Conservation (phyloP, 345 rosid genomes). For the Lepidium sativum region DNA sequence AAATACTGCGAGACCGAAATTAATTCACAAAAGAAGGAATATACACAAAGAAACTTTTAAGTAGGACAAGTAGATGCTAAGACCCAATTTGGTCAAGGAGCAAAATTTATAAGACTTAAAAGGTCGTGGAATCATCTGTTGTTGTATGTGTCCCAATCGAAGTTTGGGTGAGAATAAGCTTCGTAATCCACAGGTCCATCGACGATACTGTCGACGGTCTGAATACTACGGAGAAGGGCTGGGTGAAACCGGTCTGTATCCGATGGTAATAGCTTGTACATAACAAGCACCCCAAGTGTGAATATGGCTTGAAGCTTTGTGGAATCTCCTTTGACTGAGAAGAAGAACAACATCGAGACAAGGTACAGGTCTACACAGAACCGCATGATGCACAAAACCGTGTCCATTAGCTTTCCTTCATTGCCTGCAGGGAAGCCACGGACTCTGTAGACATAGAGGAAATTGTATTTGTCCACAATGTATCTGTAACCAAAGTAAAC, state of each 20-base stretch:
- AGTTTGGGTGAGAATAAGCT: slow-evolving; percentile 77
- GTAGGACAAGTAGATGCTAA: not conserved
- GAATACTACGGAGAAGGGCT: slow-evolving; percentile 65
- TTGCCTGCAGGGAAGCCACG: slow-evolving; percentile 95
- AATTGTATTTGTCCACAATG: slow-evolving; percentile 93
- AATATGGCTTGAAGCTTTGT: slow-evolving; percentile 95
- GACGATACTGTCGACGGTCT: slow-evolving; percentile 63
- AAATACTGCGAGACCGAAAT: not conserved
- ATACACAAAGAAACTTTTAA: slow-evolving; percentile 7
- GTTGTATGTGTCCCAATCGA: slow-evolving; percentile 80
- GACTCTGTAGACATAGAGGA: slow-evolving; percentile 85
- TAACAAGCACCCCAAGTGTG: slow-evolving; percentile 72
- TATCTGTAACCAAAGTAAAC: slow-evolving; percentile 92
- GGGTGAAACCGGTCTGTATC: slow-evolving; percentile 56
- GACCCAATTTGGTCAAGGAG: slow-evolving; percentile 5
- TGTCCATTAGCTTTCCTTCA: slow-evolving; percentile 96
- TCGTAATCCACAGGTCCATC: slow-evolving; percentile 87
- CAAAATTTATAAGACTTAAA: slow-evolving; percentile 17
- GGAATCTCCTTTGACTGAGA: slow-evolving; percentile 87
- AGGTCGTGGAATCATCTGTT: slow-evolving; percentile 12
- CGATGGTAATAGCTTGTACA: slow-evolving; percentile 82
- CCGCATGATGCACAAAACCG: slow-evolving; percentile 71
- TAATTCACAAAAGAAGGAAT: slow-evolving; percentile 5
- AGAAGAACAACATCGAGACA: slow-evolving; percentile 74
- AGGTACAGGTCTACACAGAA: slow-evolving; percentile 88